phyloP scores from a whole-genome alignment of 345 rosid species.

The Eucalyptus coolabah region DNA sequence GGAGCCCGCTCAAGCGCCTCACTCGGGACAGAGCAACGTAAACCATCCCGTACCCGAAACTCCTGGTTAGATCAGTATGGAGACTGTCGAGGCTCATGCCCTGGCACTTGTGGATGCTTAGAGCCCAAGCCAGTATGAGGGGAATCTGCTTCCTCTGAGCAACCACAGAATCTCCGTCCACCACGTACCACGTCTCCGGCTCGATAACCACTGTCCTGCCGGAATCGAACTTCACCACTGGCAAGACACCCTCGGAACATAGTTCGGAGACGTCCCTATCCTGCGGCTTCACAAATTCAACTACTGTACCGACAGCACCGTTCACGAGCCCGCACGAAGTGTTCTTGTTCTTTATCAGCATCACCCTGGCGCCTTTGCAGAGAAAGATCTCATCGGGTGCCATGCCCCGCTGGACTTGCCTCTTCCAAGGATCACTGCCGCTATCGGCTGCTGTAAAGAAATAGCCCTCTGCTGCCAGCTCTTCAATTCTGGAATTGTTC shows the following conservation, averaged over 20 bases:
- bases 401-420: constrained; percentile 2
- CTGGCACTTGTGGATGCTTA: constrained; percentile 20
- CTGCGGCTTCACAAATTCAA: neutral
- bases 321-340: neutral
- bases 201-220: neutral
- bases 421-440: neutral
- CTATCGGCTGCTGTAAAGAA: neutral
- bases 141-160: constrained; percentile 9
- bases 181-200: neutral
- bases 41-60: constrained; percentile 15
- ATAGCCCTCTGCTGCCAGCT: neutral
- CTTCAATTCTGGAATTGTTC: constrained; percentile 1
- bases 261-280: neutral
- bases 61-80: constrained; percentile 4
- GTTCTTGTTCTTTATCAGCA: constrained; percentile 8
- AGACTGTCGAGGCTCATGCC: constrained; percentile 9
- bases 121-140: constrained; percentile 10
- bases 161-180: neutral
- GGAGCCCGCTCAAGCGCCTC: constrained; percentile 2
- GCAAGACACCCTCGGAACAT: neutral
- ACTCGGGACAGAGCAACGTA: constrained; percentile 10
- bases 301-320: constrained; percentile 9
- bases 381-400: neutral
- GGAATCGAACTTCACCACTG: constrained; percentile 8
- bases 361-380: constrained; percentile 13